Evolutionary conservation across 2,329 filamentous ascomycete species (phyloP).

Genomic region (Alternaria sp.): DNA sequence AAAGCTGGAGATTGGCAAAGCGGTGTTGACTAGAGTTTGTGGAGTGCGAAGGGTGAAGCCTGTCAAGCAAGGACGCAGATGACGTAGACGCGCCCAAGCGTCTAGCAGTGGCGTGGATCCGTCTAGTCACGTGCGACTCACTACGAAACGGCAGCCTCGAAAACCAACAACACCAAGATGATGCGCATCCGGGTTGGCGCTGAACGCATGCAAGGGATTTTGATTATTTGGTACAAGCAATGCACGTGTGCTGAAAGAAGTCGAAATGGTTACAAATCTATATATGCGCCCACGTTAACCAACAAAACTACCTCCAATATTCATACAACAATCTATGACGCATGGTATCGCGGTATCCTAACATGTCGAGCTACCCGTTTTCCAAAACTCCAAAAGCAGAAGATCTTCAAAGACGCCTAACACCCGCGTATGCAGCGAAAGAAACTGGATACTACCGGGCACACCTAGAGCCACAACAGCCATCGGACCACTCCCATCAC

Average conservation of each 20-base stretch:
- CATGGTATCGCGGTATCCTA: conserved; percentile 16
- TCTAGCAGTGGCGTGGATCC: conserved; percentile 9
- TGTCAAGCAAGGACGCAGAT: conserved; percentile 16
- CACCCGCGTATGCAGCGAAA: conserved; percentile 9
- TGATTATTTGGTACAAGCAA: background rate
- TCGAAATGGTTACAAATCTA: conserved; percentile 12
- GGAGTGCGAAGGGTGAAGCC: conserved; percentile 11
- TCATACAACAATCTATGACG: conserved; percentile 14
- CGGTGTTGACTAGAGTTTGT: conserved; percentile 14
- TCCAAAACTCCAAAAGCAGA: background rate
- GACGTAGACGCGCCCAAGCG: conserved; percentile 25
- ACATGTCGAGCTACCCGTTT: background rate
- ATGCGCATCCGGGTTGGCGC: background rate
- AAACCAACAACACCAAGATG: background rate
- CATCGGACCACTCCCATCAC: conserved; percentile 71
- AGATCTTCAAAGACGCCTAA: background rate
- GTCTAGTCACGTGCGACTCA: conserved; percentile 18
- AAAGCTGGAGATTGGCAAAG: conserved; percentile 2
- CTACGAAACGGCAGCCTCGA: conserved; percentile 1
- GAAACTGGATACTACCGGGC: conserved; percentile 11
- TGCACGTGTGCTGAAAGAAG: background rate
- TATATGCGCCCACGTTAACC: background rate
- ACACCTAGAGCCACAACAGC: conserved; percentile 72
- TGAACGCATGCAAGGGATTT: background rate
- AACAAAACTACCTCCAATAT: conserved; percentile 1